Evolutionary conservation across 352 stramenopile genomes (phyloP), one percentile per base, ranked within the genome.

Genomic region (Salisapilia sapeloensis): DNA sequence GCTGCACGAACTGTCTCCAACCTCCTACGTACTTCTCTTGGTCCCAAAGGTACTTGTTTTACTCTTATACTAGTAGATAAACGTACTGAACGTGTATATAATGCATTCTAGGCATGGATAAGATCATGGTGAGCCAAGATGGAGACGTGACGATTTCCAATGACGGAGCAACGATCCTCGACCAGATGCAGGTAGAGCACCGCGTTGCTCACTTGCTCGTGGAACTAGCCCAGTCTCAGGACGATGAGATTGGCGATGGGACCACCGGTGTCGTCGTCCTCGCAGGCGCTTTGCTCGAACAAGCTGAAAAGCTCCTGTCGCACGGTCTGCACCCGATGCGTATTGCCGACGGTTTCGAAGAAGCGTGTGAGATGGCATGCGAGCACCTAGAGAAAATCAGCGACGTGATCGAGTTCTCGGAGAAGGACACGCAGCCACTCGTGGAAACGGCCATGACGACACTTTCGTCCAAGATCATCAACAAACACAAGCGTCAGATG

Each of bases 121-220:
- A 99, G 76, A 98, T 99, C 83, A 82, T 99, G 49, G 93, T 99
- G 30, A 97, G 75, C 44, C 91, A 96, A 41, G 95, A 99, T 57
- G 95, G 94, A 15, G 95, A 99, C 50, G 93, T 99, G 21, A 98
- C 94, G 32, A 98, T 99, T 53, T 99, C 94, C 40, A 99, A 99
- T 59, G 96, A 99, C 50, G 96, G 96, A 33, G 96, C 96, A 24
- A 99, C 96, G 23, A 99, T 99, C 55, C 71, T 99, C 32, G 74
- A 97, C 46, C 93, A 97, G 55, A 98, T 99, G 94, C 79, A 98
- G 29, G 94, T 99, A 15, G 82, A 99, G 60, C 93, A 99, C 64
- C 86, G 94, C 42, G 93, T 99, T 18, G 95, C 94, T 12, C 91
- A 97, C 48, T 58, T 99, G 47, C 80, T 99, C 35, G 96, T 99